Evolutionary conservation across 2,329 filamentous ascomycete genomes (phyloP), one percentile per base, ranked within the genome.

Genomic region (Talaromyces amestolkiae): DNA sequence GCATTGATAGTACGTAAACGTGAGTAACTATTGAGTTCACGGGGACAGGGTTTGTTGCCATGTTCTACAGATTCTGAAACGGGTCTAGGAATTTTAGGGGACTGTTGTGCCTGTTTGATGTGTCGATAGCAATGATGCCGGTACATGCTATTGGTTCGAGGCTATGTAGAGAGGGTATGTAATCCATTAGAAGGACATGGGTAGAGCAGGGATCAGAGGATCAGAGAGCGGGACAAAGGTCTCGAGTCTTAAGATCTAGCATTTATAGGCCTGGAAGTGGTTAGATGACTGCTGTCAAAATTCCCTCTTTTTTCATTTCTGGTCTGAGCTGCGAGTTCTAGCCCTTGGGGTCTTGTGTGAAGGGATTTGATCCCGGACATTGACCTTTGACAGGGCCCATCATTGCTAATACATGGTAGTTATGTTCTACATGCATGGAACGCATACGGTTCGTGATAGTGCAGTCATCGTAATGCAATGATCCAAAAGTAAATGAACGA

Each of bases 61-160:
- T 39, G 53, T 56, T 39, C 53, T 56, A 56, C n/a, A 39, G n/a
- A 63, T 63, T 63, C 51, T 63, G 61, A 63, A 63, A 63, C 61
- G 7, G 31, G 45, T 24, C 61, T 58, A 63, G 24, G 27, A 47
- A 31, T 58, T 63, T 33, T n/a, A 41, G 24, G 24, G 37, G 27
- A 45, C 8, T 19, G 37, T 31, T 17, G 56, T 59, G 27, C 56
- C 56, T 31, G 56, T 58, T 24, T 59, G 56, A 43, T 39, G 56
- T 59, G 56, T 31, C 19, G 37, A 43, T 59, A 59, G 37, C 5
- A 59, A 24, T 33, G 11, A 24, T 47, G 24, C 15, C 19, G 17
- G 4, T 5, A 22, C 22, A 39, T 56, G 11, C 33, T 37, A 56
- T 37, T 56, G 53, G 53, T 39, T 22, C n/a, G 33, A 56, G 6